Evolutionary conservation across 192 early-diverging fungal genomes (phyloP), one percentile per base, ranked within the genome.

Genomic region (Entomortierella parvispora): DNA sequence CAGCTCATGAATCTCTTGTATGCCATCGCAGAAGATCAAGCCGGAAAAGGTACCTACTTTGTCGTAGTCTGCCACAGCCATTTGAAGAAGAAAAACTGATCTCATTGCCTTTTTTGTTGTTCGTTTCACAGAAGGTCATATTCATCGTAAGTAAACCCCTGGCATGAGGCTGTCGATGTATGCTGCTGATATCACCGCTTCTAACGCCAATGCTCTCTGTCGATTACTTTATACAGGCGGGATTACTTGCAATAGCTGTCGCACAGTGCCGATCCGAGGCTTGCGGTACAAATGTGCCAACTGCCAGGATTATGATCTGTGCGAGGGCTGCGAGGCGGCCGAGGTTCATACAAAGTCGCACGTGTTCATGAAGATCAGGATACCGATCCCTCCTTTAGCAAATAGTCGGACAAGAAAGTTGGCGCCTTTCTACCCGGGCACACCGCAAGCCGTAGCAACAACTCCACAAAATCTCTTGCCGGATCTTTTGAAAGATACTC

Each of bases 181-280:
- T n/a, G n/a, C n/a, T n/a, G n/a, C n/a, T n/a, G n/a, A n/a, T n/a
- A n/a, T n/a, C n/a, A n/a, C n/a, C n/a, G n/a, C n/a, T n/a, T n/a
- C n/a, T n/a, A n/a, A n/a, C n/a, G n/a, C n/a, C n/a, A n/a, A n/a
- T n/a, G n/a, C n/a, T n/a, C n/a, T n/a, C n/a, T n/a, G n/a, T n/a
- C n/a, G n/a, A n/a, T n/a, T n/a, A n/a, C n/a, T n/a, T 17, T 37
- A 23, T 7, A 10, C 66, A 86, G 85, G 94, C 32, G 94, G 95
- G 15, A 94, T 95, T n/a, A 92, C 93, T 28, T 99, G 97, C 81
- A 94, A 96, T 80, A 89, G 91, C 79, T 99, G 97, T 72, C 86
- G 86, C 20, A 86, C 88, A 28, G 86, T 91, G 26, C 97, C 97
- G 2, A 92, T 99, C 59, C 89, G 94, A 25, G 97, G 97, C 8